Conservation (phyloP, 495 filamentous ascomycete species). For the Penicillium bialowiezense region DNA sequence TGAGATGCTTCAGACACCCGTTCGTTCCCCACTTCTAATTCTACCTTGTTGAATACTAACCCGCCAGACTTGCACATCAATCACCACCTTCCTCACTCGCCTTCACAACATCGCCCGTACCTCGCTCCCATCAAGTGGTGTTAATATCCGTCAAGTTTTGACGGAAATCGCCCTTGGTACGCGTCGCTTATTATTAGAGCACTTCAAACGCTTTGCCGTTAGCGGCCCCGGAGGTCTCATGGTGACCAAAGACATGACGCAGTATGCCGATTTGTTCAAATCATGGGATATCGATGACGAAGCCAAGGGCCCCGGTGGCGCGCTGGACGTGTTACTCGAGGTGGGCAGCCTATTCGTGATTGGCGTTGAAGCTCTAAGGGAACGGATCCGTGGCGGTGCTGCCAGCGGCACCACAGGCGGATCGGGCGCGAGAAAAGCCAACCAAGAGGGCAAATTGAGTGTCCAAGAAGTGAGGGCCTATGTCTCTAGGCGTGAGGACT, state of each 20-base stretch:
- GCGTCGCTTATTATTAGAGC: conserved; percentile 75
- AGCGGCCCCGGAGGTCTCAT: conserved; percentile 90
- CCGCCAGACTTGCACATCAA: conserved; percentile 67
- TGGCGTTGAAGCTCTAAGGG: conserved; percentile 80
- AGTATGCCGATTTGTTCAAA: conserved; percentile 78
- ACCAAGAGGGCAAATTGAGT: conserved; percentile 56
- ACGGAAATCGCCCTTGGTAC: conserved; percentile 83
- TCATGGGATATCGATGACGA: conserved; percentile 75
- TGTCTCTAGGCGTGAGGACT: conserved; percentile 79
- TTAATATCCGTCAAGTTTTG: conserved; percentile 73
- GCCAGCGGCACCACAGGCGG: conserved; percentile 27
- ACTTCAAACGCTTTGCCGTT: conserved; percentile 90
- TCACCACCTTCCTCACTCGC: conserved; percentile 71
- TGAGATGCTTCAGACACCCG: conserved; percentile 78
- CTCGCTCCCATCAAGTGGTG: conserved; percentile 67
- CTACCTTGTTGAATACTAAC: not conserved
- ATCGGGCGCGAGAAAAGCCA: conserved; percentile 22
- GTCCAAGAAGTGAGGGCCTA: conserved; percentile 75
- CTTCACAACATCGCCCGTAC: conserved; percentile 57
- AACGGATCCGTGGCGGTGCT: conserved; percentile 62
- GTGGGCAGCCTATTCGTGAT: conserved; percentile 97
- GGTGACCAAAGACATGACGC: conserved; percentile 92
- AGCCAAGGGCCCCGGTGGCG: conserved; percentile 51
- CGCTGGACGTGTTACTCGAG: conserved; percentile 82
- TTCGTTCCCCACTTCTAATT: conserved; percentile 22